Percentiles rank a stretch among this genome's conserved stretches.
These are phyloP conservation scores for Neonectria punicea DNA, from an alignment of 2,329 filamentous ascomycete species.

Conservation along the genomic window DNA sequence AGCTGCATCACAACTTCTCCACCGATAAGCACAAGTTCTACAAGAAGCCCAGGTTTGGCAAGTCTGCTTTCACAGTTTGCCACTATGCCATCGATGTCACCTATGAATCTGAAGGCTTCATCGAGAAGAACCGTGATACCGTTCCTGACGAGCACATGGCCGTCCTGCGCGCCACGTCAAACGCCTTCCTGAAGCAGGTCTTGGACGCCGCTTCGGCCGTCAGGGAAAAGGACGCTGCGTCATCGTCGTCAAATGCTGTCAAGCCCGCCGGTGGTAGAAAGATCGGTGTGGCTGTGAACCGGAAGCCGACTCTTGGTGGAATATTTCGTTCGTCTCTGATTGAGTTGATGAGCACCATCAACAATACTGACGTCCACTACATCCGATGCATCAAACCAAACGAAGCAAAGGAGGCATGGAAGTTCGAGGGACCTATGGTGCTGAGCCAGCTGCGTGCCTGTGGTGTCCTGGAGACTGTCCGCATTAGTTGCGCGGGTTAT, in stretches of 20 bases:
- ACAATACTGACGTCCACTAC: conserved; percentile 97
- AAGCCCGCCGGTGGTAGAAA: conserved; percentile 84
- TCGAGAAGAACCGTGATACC: conserved; percentile 99
- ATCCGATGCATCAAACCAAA: conserved; percentile 99
- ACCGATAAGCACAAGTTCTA: conserved; percentile 94
- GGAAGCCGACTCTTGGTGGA: conserved; percentile 95
- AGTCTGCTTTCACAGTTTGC: conserved; percentile 96
- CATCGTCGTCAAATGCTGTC: conserved; percentile 74
- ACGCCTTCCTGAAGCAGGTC: conserved; percentile 85
- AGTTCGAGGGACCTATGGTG: conserved; percentile 99
- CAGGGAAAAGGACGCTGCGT: conserved; percentile 85
- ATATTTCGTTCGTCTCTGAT: conserved; percentile 99
- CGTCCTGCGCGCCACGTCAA: conserved; percentile 84
- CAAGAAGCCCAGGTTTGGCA: conserved; percentile 98
- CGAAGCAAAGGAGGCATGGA: conserved; percentile 95
- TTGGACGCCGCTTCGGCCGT: conserved; percentile 86
- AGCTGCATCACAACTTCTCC: conserved; percentile 93
- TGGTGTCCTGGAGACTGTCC: conserved; percentile 97
- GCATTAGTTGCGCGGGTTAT: conserved; percentile 97
- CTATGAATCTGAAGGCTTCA: conserved; percentile 98
- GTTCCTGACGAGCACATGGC: conserved; percentile 99
- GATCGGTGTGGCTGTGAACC: conserved; percentile 90
- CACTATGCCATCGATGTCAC: conserved; percentile 98
- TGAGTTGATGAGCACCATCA: conserved; percentile 97
- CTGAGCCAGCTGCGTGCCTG: conserved; percentile 96